Base-by-base conservation (phyloP, 2,329 filamentous ascomycete species). In the Salinomyces thailandicus region DNA sequence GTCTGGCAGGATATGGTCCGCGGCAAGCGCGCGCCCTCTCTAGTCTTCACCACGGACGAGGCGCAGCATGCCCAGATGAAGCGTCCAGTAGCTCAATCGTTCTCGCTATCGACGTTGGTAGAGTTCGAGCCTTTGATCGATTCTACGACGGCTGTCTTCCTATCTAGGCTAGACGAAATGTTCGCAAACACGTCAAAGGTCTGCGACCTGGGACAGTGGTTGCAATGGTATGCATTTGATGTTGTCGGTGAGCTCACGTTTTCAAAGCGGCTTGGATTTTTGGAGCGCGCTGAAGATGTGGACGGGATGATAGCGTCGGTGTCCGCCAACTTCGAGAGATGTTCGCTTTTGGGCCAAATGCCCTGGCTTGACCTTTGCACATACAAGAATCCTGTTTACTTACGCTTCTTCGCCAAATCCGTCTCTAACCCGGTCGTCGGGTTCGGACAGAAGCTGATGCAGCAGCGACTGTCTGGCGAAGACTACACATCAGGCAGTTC, bases 191-290 rank as follows among this genome's bases (percentile, higher is more conserved):
- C 60, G 1, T 55, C 59, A 12, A 47, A 48, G 14, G 56, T 59
- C 12, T 81, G 76, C 49, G 72, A 82, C 53, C 77, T 83, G 29
- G 73, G 74, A 2, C 66, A 69, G 32, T 85, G 81, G 81, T 61
- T 86, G 36, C 81, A 86, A 52, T 85, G 77, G 53, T 85, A 82
- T 47, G 81, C 82, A 0, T 85, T 85, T 50, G 81, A 86, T 53
- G 80, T 85, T 8, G 84, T 85, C 43, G 80, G 80, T 5, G 47
- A 42, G 22, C 37, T 50, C 11, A 50, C 46, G 1, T 50, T 50
- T 28, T 39, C 36, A 3, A 42, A 44, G 31, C 40, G 42, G 4
- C 37, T 49, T 11, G 48, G 46, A 5, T 50, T 49, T 30, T 18
- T 50, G 5, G 44, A 48, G 33, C 24, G 32, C 18, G 46, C 38